Evolutionary conservation across 345 rosid species (phyloP), one percentile per base, ranked within the genome.

Genomic region (Eucalyptus erythrocorys): DNA sequence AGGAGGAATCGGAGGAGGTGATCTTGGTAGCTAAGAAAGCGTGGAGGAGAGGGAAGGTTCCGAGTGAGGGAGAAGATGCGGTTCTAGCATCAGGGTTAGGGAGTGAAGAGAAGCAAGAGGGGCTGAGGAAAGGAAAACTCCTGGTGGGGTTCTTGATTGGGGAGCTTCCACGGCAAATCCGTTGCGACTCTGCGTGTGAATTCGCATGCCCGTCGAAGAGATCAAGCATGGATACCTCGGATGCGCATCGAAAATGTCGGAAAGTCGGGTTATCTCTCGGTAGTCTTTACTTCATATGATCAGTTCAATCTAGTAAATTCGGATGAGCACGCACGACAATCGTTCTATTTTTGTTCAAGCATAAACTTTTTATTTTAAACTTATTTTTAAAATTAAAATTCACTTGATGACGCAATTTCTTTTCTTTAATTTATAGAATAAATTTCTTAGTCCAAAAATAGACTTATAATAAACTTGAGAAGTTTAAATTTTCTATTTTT

Each of bases 331-430:
- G 0, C 6, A 5, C 14, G 51, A 49, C 1, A 19, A 51, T 51
- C 1, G 0, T 51, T 51, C 0, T 19, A 19, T 51, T 51, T 51
- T 0, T 19, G 0, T 51, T 51, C 4, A 7, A 3, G 4, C 19
- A 0, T 48, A 19, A 51, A 0, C 7, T 51, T 50, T 17, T 51
- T 51, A 7, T 51, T 51, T 51, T 19, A 51, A 19, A 51, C 1
- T 51, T 51, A 51, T 19, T 51, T 50, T 0, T 3, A 7, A 0
- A 6, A 16, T 1, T 1, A 51, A 51, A 19, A 19, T 19, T 0
- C 4, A 7, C 7, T 51, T 19, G 10, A 4, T 19, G 1, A 19
- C 0, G 0, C 0, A 51, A 51, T 51, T 17, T 17, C 8, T 51
- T 43, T 50, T 0, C 0, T 48, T 48, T 1, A 48, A 13, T 14